Base-by-base conservation (phyloP, 192 early-diverging fungal species). In the Haplosporangium gracile region DNA sequence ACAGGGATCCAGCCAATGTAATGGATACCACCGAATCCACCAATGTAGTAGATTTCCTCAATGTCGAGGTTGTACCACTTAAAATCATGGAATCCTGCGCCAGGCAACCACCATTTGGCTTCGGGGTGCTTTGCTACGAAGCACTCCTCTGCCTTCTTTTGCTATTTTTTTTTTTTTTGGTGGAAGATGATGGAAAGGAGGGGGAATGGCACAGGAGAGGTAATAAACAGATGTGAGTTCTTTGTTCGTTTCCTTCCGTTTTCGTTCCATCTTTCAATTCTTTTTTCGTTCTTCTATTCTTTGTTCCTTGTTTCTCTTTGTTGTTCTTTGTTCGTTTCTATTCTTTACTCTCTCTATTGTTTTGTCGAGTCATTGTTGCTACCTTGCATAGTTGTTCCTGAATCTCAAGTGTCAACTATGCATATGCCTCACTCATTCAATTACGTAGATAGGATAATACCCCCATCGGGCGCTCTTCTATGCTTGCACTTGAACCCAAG, bases 1-100 rank as follows among this genome's bases (percentile, higher is more conserved):
- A 79, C 60, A 75, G 89, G 85, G 65, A 91, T 83, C 90, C 90
- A 92, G 39, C 91, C 91, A 76, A 92, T 91, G 60, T 91, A 90
- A 39, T 91, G 92, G 20, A 89, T 78, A 10, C 80, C 88, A 29
- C 91, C 91, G 72, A 91, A 92, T 4, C 91, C 91, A 10, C 91
- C 91, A 47, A 92, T 74, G 81, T 90, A 91, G 65, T 92, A 92
- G 38, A 92, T 79, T 13, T 79, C 75, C 26, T 86, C 47, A 5
- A 91, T 87, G 22, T 85, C 76, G 13, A 92, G 51, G 42, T 72
- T 69, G 75, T 92, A 92, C 83, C 90, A 90, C n/a, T 80, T 68
- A 39, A 92, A 92, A 18, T 88, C 88, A 70, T 92, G 91, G 78
- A 88, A 92, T 11, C 78, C 88, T 43, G 71, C 42, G 8, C 74